Conservation (phyloP, 2,329 filamentous ascomycete species). For the Seiridium unicorne region DNA sequence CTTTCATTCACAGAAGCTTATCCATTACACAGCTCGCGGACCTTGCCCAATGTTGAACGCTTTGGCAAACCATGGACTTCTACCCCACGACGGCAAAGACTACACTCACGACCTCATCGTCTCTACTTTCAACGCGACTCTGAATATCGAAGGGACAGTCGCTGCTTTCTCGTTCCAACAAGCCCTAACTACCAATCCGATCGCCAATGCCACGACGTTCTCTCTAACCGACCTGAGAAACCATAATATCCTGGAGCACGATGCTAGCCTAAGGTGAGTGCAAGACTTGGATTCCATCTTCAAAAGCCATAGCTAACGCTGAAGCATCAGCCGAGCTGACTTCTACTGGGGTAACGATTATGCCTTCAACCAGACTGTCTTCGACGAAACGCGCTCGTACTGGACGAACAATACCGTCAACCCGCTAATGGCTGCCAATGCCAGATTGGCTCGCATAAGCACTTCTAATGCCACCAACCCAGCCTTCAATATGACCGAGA, state of each 20-base stretch:
- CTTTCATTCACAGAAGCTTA: no score
- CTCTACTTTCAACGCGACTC: conserved; percentile 33
- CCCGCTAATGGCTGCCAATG: conserved; percentile 13
- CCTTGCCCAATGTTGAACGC: conserved; percentile 50
- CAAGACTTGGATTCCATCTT: not conserved
- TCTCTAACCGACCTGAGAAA: conserved; percentile 23
- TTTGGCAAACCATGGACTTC: conserved; percentile 48
- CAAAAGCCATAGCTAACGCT: not conserved
- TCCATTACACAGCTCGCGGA: not conserved
- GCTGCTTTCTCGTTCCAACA: conserved; percentile 38
- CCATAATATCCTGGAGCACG: conserved; percentile 9
- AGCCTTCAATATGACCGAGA: conserved; percentile 14
- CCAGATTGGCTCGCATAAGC: not conserved
- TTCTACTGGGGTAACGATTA: not conserved
- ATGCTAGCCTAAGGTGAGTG: conserved; percentile 8
- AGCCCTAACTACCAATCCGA: conserved; percentile 40
- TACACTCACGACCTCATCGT: conserved; percentile 36
- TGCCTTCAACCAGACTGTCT: not conserved
- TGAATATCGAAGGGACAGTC: conserved; percentile 42
- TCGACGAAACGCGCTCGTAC: not conserved
- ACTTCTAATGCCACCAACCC: not conserved
- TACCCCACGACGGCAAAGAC: conserved; percentile 43
- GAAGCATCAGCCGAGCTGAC: not conserved
- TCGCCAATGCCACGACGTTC: conserved; percentile 42
- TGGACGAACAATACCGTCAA: not conserved